Base-by-base conservation (phyloP, 139 green algal species). In the Zygnema circumcarinatum region DNA sequence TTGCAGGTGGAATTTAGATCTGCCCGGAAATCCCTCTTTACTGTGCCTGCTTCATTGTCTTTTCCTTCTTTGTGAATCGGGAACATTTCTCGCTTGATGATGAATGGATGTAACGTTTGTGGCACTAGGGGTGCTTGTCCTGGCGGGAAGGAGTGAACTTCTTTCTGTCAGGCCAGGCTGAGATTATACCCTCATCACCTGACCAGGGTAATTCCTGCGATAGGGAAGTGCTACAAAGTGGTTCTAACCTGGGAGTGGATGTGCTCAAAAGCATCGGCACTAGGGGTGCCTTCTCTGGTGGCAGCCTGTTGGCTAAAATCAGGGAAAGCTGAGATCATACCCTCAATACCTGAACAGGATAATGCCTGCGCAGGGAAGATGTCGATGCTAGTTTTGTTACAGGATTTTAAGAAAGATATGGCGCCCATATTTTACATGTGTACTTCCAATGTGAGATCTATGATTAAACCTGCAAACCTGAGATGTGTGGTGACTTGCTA, bases 131-230 rank as follows among this genome's bases (percentile, higher is more conserved):
- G 80, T 86, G 80, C 80, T 52, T 38, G n/a, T 35, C 3, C n/a
- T 53, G 33, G 75, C 53, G 2, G 72, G 33, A 31, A 53, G 47
- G 2, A 3, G 47, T 83, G 36, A 47, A 54, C 32, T 16, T 62
- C 38, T 38, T 38, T 31, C n/a, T 41, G 80, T 40, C 75, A 36
- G 76, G 76, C 32, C 40, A 47, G 80, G 82, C 82, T 88, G 82
- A 88, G 83, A 89, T 83, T 39, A 89, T 47, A 89, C 85, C 85
- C 85, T 90, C 67, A 85, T 41, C 11, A 90, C 85, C 85, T 87
- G 85, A 90, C 32, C 85, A 90, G 42, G 85, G 54, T 90, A 90
- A 90, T 87, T 41, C 85, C 42, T 90, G 85, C 85, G 85, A 79
- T n/a, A 87, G 85, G 85, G 78, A 90, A 87, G 85, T 88, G 80